phyloP scores from a whole-genome alignment of 2,329 filamentous ascomycete species.

The Nemania sp. region DNA sequence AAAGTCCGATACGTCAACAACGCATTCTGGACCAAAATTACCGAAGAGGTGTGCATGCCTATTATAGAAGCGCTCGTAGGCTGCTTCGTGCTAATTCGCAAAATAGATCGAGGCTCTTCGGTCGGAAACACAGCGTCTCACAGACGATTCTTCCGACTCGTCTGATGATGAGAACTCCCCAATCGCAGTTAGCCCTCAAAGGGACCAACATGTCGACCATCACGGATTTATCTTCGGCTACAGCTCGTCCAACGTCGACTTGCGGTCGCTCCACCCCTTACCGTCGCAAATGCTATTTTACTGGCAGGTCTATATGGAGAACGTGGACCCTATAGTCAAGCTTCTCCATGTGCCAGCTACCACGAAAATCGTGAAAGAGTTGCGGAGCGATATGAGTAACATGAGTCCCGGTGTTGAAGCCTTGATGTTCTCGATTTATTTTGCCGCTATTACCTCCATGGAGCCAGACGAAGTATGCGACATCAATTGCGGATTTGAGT shows the following conservation, averaged over 20 bases:
- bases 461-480: conserved; percentile 67
- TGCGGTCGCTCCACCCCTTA: conserved; percentile 72
- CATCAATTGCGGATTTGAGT: neutral
- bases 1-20: conserved; percentile 80
- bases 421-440: conserved; percentile 73
- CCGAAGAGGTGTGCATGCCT: conserved; percentile 70
- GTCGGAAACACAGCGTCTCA: conserved; percentile 62
- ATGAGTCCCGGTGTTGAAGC: conserved; percentile 70
- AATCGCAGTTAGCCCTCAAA: conserved; percentile 53
- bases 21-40: conserved; percentile 80
- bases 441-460: conserved; percentile 68
- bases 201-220: conserved; percentile 62
- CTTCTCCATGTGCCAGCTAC: conserved; percentile 77
- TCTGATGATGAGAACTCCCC: conserved; percentile 70
- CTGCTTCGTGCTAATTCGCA: conserved; percentile 27
- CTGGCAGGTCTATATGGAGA: conserved; percentile 78
- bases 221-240: conserved; percentile 81
- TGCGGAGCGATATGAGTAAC: conserved; percentile 68
- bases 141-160: conserved; percentile 67
- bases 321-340: conserved; percentile 79
- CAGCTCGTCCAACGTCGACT: conserved; percentile 75
- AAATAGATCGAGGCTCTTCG: conserved; percentile 55
- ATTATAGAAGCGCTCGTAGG: neutral
- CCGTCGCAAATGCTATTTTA: conserved; percentile 74
- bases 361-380: conserved; percentile 70